Evolutionary conservation across 1,139 yeast genomes (phyloP).

Genomic region (Pichia sp.): DNA sequence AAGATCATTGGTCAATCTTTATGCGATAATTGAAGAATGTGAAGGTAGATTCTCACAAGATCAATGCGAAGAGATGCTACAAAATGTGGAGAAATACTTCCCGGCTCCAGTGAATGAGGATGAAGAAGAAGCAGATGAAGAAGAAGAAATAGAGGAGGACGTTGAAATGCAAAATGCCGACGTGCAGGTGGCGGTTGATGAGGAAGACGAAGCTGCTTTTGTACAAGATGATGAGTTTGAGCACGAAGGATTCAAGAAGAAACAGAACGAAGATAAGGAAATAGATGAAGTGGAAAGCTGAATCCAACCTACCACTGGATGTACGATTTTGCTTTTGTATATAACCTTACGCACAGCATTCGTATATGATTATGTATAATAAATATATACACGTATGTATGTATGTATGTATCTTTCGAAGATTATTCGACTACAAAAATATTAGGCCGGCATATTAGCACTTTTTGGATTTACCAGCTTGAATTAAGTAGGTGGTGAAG

Average conservation of each 20-base stretch:
- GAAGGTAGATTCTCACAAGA: slow-evolving; percentile 73
- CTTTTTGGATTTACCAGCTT: neutral
- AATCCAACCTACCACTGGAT: neutral
- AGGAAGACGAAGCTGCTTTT: slow-evolving; percentile 20
- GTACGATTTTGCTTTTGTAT: neutral
- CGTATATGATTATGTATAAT: neutral
- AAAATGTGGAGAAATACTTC: slow-evolving; percentile 45
- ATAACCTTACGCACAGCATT: neutral
- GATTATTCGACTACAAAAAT: neutral
- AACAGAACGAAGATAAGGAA: slow-evolving; percentile 19
- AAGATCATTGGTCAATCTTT: slow-evolving; percentile 69
- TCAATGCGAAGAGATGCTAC: slow-evolving; percentile 51
- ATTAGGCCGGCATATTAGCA: neutral
- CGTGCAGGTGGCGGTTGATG: slow-evolving; percentile 12
- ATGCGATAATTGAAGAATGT: slow-evolving; percentile 84
- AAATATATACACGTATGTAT: neutral
- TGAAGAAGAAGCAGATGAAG: slow-evolving; percentile 16
- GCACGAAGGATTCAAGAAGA: slow-evolving; percentile 15
- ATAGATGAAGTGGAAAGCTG: slow-evolving; percentile 22
- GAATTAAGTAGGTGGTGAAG: slow-evolving; percentile 1
- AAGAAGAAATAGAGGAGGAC: slow-evolving; percentile 10
- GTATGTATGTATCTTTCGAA: neutral
- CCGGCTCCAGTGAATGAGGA: slow-evolving; percentile 33
- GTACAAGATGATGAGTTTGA: slow-evolving; percentile 22
- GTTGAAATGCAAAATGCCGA: slow-evolving; percentile 18